Base-by-base conservation (phyloP, 345 rosid species). In the Limnanthes douglasii region DNA sequence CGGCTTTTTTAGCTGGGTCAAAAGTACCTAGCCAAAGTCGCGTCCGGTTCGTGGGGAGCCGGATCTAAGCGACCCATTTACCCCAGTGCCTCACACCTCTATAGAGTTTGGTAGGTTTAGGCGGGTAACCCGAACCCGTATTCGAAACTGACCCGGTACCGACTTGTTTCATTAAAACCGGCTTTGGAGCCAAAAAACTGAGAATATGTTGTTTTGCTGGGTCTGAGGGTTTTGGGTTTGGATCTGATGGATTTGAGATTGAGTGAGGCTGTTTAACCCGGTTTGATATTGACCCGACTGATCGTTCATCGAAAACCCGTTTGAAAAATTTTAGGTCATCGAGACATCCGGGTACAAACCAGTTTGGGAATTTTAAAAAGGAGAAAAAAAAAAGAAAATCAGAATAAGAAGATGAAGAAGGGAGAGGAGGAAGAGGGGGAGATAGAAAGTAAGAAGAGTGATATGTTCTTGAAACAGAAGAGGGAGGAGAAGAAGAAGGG, bases 71-170 rank as follows among this genome's bases (percentile, higher is more conserved):
- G 0, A 86, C 96, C 96, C 96, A 86, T 33, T 80, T 86, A 0
- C 96, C 96, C 96, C 96, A 86, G 19, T 86, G 97, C 15, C 97
- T 60, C 11, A 86, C 97, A 34, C 97, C 96, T 21, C 93, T 44
- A 53, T 81, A 86, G 5, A 86, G 88, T 36, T 82, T 82, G 8
- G 64, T 18, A 0, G 92, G 76, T 47, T 86, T 86, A 1, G 54
- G 42, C 16, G 39, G 69, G 16, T 33, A 50, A 29, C 59, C 75
- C 34, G 59, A 45, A 20, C 39, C 37, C 1, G 66, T 51, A 35
- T 32, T 20, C 30, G 2, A 12, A 26, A 26, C 3, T 26, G 6
- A 26, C 30, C 6, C 11, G 38, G 43, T n/a, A n/a, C n/a, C n/a
- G n/a, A 37, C 43, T 17, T 56, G 61, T 65, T 64, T 72, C 74